Evolutionary conservation across 2,329 filamentous ascomycete species (phyloP), one percentile per base, ranked within the genome.

Genomic region (Metarhizium humberi): DNA sequence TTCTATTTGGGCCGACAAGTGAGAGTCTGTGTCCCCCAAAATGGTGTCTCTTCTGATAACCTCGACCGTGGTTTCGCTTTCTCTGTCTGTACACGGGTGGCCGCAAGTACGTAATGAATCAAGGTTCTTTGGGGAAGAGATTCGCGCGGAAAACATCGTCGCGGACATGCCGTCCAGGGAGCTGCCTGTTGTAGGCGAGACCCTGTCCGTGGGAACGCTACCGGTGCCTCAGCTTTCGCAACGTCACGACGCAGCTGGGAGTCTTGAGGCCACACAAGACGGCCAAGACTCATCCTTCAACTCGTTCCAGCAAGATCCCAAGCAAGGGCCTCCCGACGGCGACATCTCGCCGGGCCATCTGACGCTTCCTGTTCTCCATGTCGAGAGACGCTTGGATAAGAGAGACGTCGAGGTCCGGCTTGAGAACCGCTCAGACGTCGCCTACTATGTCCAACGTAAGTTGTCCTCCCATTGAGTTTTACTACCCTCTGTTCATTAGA

Each of bases 381-480:
- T 65, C 16, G 60, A 62, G 51, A 63, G 62, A 52, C 61, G 68
- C 20, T 57, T 78, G 54, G 63, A 67, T 48, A 72, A 73, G 47
- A 70, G 76, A 36, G 72, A 71, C 18, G 67, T 77, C 45, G 72
- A 76, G 50, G 64, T 78, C 3, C 64, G 71, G 51, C 66, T 80
- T 32, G 73, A 75, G 36, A 79, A 79, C 65, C 71, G 77, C 18
- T 75, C 75, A 4, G 78, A 81, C 61, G 72, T 81, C 30, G 77
- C 78, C 48, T 81, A 81, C 64, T 80, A 80, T 60, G 76, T 75
- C 5, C 68, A 74, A 59, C 67, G 76, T 78, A 66, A 58, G 66
- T 64, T 38, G 2, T 16, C 52, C 14, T 42, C 32, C n/a, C 5
- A n/a, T 6, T 43, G 40, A 1, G 25, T 25, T 25, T 25, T 25